phyloP scores from a whole-genome alignment of 2,329 filamentous ascomycete species.

The Ceratocystis alfenasii region DNA sequence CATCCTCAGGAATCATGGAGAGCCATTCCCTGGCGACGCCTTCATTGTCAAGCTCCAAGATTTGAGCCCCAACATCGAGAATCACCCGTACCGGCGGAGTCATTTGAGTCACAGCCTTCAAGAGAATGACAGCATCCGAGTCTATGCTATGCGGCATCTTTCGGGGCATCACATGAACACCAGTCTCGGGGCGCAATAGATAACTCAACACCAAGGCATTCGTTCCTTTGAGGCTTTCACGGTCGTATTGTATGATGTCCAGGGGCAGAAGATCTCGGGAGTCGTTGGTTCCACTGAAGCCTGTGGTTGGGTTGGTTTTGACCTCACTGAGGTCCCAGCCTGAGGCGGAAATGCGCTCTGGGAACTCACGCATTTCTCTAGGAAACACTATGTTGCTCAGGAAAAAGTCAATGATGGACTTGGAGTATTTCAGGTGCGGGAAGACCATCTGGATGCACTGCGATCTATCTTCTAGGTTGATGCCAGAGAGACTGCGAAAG shows the following conservation, averaged over 20 bases:
- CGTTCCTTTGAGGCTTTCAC: slow-evolving; percentile 46
- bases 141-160: neutral
- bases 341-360: slow-evolving; percentile 49
- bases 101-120: slow-evolving; percentile 35
- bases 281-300: slow-evolving; percentile 62
- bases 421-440: slow-evolving; percentile 40
- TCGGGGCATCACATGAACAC: slow-evolving; percentile 28
- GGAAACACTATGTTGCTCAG: slow-evolving; percentile 48
- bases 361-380: slow-evolving; percentile 50
- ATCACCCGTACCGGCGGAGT: slow-evolving; percentile 42
- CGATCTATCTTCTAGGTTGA: slow-evolving; percentile 47
- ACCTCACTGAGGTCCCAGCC: slow-evolving; percentile 51
- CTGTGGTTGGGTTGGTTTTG: slow-evolving; percentile 42
- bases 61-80: slow-evolving; percentile 58
- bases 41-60: slow-evolving; percentile 50
- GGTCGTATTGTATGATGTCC: slow-evolving; percentile 43
- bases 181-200: slow-evolving; percentile 44
- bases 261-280: slow-evolving; percentile 46
- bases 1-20: slow-evolving; percentile 19
- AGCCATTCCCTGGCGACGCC: slow-evolving; percentile 46
- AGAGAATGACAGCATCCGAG: slow-evolving; percentile 33
- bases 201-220: slow-evolving; percentile 54
- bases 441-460: slow-evolving; percentile 42
- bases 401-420: slow-evolving; percentile 51
- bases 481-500: slow-evolving; percentile 35